Evolutionary conservation across 2,329 filamentous ascomycete species (phyloP).

Genomic region (Fonsecaea nubica): DNA sequence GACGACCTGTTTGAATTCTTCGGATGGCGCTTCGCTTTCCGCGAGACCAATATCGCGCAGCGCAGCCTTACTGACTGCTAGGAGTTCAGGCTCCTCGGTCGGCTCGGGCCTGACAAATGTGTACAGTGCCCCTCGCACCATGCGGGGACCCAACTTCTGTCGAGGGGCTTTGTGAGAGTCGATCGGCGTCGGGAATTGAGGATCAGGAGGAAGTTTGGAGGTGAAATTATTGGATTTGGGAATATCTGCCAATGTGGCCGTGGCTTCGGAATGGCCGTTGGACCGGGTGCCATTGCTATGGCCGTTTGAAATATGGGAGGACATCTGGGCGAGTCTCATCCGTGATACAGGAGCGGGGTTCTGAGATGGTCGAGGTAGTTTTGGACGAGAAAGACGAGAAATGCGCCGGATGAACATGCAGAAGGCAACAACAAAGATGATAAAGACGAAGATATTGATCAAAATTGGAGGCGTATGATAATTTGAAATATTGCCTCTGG

Average conservation of each 20-base stretch:
- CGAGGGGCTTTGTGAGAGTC: conserved; percentile 82
- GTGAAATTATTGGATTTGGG: conserved; percentile 72
- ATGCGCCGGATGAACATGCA: conserved; percentile 32
- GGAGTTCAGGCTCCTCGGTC: conserved; percentile 74
- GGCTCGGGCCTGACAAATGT: conserved; percentile 87
- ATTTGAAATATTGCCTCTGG: background rate
- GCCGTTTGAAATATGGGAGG: conserved; percentile 48
- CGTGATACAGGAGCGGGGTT: conserved; percentile 32
- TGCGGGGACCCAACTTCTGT: conserved; percentile 75
- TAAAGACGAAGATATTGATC: conserved; percentile 12
- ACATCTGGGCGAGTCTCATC: conserved; percentile 54
- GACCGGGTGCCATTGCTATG: conserved; percentile 13
- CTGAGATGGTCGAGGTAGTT: conserved; percentile 1
- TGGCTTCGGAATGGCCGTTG: conserved; percentile 28
- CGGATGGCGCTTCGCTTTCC: conserved; percentile 69
- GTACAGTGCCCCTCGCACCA: conserved; percentile 84
- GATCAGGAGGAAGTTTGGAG: conserved; percentile 73
- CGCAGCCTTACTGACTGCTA: conserved; percentile 79
- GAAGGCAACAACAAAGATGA: conserved; percentile 21
- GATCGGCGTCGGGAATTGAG: conserved; percentile 77
- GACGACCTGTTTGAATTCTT: conserved; percentile 78
- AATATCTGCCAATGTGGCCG: conserved; percentile 53
- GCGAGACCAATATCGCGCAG: conserved; percentile 81
- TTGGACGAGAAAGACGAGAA: conserved; percentile 25
- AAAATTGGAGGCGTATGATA: background rate